Base-by-base conservation (phyloP, 2,329 filamentous ascomycete genomes). In the Fusarium vanettenii region DNA sequence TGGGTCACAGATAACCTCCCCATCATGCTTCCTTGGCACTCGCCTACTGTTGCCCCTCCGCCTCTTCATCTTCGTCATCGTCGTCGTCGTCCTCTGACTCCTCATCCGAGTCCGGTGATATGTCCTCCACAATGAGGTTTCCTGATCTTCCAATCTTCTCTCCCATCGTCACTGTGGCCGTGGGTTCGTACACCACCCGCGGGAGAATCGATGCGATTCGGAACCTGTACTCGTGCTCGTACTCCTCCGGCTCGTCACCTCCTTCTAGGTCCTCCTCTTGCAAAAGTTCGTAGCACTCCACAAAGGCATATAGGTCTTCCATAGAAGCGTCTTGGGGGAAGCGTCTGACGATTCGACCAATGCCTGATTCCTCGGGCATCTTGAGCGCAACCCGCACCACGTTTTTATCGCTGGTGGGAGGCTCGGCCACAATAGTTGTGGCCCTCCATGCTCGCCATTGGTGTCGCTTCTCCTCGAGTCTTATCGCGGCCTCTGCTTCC, bases 301-400 rank as follows among this genome's bases (percentile, higher is more conserved):
- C 95, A 84, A 97, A 98, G 0, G 96, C 97, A 82, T 98, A 98
- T 7, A 99, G 85, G 79, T 98, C 95, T 81, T 98, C 96, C 41
- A 98, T 86, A 3, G 89, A 87, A 0, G 93, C 90, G n/a, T 90
- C 86, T 1, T 88, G 86, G 0, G 87, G 82, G 81, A 99, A 98
- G 60, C 90, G 90, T 48, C 96, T 89, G 66, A 97, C 90, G 3
- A 98, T 89, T 48, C 95, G 89, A 59, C 94, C 93, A 1, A 91
- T 93, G 6, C 90, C 92, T 0, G 83, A 84, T 33, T 82, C 81
- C 73, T 88, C 86, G 10, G 90, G 90, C 88, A 92, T 89, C 84
- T 91, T 92, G 48, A 92, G 84, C 5, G 90, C 91, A 31, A 92
- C 85, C n/a, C 95, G 90, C 20, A 97, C 93, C 0, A 92, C 88